Percentiles rank a stretch among this genome's conserved stretches.
phyloP scores from a whole-genome alignment of 129 eudicot genomes.

The Helianthus tuberosus region DNA sequence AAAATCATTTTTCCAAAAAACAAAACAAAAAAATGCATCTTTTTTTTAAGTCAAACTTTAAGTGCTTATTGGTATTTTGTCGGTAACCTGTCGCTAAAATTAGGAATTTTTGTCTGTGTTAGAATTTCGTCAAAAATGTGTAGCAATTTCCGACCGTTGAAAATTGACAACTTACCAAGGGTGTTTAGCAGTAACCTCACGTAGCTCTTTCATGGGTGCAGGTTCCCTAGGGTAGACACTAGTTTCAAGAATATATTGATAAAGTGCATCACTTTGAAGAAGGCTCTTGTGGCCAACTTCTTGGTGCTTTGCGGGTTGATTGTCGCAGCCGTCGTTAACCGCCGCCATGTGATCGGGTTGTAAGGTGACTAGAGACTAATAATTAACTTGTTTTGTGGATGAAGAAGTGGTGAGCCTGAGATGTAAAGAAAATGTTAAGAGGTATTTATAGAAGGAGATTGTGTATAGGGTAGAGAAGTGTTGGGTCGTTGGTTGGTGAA shows the following conservation, averaged over 20 bases:
- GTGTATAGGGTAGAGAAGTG: conserved; percentile 22
- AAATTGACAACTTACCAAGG: conserved; percentile 42
- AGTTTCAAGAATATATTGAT: conserved; percentile 63
- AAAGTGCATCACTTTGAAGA: conserved; percentile 66
- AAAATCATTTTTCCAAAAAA: neutral
- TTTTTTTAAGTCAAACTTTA: neutral
- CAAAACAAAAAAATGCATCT: neutral
- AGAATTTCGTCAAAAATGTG: too few species aligned
- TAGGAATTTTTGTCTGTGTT: too few species aligned
- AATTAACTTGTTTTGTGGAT: conserved; percentile 9
- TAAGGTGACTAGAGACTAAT: neutral
- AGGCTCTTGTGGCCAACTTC: conserved; percentile 74
- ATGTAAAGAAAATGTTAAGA: neutral
- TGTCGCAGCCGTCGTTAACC: conserved; percentile 26
- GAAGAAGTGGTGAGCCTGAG: conserved; percentile 28
- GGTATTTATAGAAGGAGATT: conserved; percentile 30
- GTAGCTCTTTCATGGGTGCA: conserved; percentile 58
- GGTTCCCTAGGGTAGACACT: conserved; percentile 71
- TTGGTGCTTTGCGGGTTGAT: conserved; percentile 48
- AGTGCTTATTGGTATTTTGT: neutral
- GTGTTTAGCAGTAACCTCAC: conserved; percentile 65
- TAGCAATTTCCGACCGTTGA: too few species aligned
- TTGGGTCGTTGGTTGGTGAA: conserved; percentile 39
- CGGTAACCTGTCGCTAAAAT: too few species aligned
- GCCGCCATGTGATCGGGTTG: conserved; percentile 38